Conservation (phyloP, 768 basidiomycete species). For the Lentinula aciculospora region DNA sequence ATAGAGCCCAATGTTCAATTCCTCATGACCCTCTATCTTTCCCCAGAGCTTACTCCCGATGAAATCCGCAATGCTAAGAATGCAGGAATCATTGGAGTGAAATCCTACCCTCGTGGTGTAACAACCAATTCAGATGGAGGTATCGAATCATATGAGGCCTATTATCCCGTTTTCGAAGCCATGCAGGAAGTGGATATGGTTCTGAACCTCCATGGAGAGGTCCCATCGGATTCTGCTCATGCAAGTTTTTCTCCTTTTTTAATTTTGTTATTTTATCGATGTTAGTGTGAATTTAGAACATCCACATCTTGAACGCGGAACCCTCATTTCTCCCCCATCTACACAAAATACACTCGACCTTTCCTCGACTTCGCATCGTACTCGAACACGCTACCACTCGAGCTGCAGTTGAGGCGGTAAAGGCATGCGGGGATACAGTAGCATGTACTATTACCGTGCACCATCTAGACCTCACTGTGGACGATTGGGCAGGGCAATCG, state of each 20-base stretch:
- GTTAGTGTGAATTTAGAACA: constrained; percentile 48
- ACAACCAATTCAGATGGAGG: constrained; percentile 97
- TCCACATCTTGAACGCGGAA: constrained; percentile 92
- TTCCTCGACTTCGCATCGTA: constrained; percentile 90
- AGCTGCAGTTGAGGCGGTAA: constrained; percentile 84
- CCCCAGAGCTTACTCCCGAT: constrained; percentile 81
- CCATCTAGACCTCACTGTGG: constrained; percentile 89
- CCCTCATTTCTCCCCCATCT: constrained; percentile 85
- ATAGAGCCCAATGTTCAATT: constrained; percentile 80
- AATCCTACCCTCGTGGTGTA: constrained; percentile 95
- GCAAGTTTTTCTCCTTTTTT: constrained; percentile 32
- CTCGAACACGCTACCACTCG: constrained; percentile 95
- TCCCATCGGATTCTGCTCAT: constrained; percentile 74
- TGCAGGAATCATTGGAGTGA: constrained; percentile 87
- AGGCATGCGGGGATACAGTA: constrained; percentile 72
- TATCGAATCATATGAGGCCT: constrained; percentile 91
- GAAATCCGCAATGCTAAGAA: constrained; percentile 85
- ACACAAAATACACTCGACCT: constrained; percentile 68
- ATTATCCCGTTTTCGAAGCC: constrained; percentile 88
- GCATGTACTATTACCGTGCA: constrained; percentile 97
- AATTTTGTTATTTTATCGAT: constrained; percentile 2
- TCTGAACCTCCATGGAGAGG: constrained; percentile 94
- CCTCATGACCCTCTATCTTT: constrained; percentile 96
- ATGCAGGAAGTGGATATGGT: constrained; percentile 96
- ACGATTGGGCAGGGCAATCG: constrained; percentile 94